Evolutionary conservation across 2,329 filamentous ascomycete genomes (phyloP).

Genomic region (Xylariaceae sp.): DNA sequence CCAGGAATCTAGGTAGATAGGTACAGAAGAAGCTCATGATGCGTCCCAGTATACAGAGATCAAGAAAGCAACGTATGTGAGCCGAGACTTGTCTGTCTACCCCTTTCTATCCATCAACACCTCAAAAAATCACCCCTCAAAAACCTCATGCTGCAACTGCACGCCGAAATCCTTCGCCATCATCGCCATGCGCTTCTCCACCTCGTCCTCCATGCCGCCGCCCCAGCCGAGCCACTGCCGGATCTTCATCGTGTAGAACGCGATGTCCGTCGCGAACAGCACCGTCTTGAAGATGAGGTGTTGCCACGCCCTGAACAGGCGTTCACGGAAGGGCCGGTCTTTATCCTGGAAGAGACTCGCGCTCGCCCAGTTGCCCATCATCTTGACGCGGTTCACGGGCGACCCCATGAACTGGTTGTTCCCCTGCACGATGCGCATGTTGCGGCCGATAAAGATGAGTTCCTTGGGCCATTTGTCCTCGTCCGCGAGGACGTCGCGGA

Average conservation of each 20-base stretch:
- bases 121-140: constrained; percentile 61
- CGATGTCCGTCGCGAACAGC: constrained; percentile 68
- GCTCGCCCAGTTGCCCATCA: constrained; percentile 86
- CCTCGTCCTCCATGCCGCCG: constrained; percentile 87
- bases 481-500: constrained; percentile 68
- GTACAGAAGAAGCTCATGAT: too few relatives aligned
- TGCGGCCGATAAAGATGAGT: constrained; percentile 85
- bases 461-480: constrained; percentile 87
- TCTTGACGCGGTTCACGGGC: constrained; percentile 88
- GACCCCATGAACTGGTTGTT: constrained; percentile 89
- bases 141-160: constrained; percentile 81
- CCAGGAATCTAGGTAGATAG: too few relatives aligned
- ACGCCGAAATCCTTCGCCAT: constrained; percentile 90
- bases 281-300: constrained; percentile 81
- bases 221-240: constrained; percentile 72
- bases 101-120: neutral
- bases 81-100: constrained; percentile 17
- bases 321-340: constrained; percentile 56
- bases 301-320: constrained; percentile 63
- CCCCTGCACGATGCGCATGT: constrained; percentile 86
- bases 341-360: constrained; percentile 72
- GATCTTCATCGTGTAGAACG: constrained; percentile 76
- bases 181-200: constrained; percentile 79
- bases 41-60: neutral
- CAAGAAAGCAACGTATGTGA: constrained; percentile 8